Evolutionary conservation across 2,329 filamentous ascomycete genomes (phyloP).

Genomic region (Beauveria asiatica): DNA sequence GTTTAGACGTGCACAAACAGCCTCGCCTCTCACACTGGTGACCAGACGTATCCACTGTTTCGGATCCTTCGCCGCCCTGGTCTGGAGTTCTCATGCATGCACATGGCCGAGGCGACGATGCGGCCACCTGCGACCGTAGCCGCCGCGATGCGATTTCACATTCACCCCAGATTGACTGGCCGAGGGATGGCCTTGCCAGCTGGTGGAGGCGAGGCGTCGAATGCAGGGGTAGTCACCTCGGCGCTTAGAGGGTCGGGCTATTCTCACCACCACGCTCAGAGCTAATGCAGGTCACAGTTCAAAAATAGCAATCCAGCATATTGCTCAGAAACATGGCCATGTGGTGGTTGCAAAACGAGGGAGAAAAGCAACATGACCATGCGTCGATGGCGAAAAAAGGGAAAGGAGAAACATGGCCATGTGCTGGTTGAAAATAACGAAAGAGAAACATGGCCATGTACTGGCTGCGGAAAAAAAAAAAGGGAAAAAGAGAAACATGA

Average conservation of each 20-base stretch:
- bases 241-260: background rate
- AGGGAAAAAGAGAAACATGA: background rate
- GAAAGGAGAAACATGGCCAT: background rate
- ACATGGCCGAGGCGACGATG: background rate
- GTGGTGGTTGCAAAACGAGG: conserved; percentile 1
- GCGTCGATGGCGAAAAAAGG: background rate
- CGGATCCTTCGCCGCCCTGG: background rate
- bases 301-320: conserved; percentile 6
- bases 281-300: conserved; percentile 6
- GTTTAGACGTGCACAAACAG: background rate
- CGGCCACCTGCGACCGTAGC: conserved; percentile 8
- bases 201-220: background rate
- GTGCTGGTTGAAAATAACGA: background rate
- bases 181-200: background rate
- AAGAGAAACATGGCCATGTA: conserved; percentile 11
- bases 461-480: background rate
- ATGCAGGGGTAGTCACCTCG: conserved; percentile 5
- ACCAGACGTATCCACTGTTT: background rate
- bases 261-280: background rate
- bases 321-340: background rate
- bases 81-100: background rate
- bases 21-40: background rate
- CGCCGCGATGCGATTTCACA: conserved; percentile 8
- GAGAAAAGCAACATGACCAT: conserved; percentile 13
- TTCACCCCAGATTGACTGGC: background rate